phyloP scores from a whole-genome alignment of 495 filamentous ascomycete genomes.

The Sporormia fimetaria region DNA sequence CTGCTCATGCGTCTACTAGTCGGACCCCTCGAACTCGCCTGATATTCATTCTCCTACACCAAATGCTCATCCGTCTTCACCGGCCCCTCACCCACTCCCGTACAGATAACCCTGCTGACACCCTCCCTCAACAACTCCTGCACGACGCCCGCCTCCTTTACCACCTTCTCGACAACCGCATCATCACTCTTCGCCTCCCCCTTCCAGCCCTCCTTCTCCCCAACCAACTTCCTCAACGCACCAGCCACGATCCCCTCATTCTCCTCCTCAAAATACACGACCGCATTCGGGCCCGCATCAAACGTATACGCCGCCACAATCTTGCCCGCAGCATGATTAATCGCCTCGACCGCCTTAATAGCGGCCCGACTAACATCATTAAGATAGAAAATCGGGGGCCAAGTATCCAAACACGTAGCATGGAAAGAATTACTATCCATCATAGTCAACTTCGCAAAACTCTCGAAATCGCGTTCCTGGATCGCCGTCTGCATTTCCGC shows the following conservation, averaged over 20 bases:
- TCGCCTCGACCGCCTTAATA: slow-evolving; percentile 73
- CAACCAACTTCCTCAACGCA: slow-evolving; percentile 48
- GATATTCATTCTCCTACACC: slow-evolving; percentile 56
- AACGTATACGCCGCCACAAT: slow-evolving; percentile 89
- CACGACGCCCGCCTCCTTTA: slow-evolving; percentile 38
- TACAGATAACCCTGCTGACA: slow-evolving; percentile 79
- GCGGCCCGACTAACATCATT: slow-evolving; percentile 83
- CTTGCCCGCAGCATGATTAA: slow-evolving; percentile 60
- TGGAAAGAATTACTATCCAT: slow-evolving; percentile 95
- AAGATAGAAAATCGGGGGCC: slow-evolving; percentile 95
- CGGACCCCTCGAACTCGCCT: neutral
- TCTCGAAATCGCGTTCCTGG: slow-evolving; percentile 59
- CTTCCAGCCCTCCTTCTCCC: slow-evolving; percentile 37
- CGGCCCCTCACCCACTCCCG: slow-evolving; percentile 83
- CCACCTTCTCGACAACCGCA: slow-evolving; percentile 34
- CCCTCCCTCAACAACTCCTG: slow-evolving; percentile 56
- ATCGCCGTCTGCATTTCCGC: slow-evolving; percentile 77
- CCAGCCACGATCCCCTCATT: slow-evolving; percentile 59
- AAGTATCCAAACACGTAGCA: slow-evolving; percentile 84
- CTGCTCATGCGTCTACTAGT: too few species aligned
- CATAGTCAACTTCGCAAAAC: slow-evolving; percentile 89
- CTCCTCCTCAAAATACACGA: slow-evolving; percentile 84
- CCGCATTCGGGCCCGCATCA: slow-evolving; percentile 92
- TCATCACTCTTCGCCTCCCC: slow-evolving; percentile 39
- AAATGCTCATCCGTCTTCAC: slow-evolving; percentile 65